Base-by-base conservation (phyloP, 1,139 yeast species). In the Candida albicans region DNA sequence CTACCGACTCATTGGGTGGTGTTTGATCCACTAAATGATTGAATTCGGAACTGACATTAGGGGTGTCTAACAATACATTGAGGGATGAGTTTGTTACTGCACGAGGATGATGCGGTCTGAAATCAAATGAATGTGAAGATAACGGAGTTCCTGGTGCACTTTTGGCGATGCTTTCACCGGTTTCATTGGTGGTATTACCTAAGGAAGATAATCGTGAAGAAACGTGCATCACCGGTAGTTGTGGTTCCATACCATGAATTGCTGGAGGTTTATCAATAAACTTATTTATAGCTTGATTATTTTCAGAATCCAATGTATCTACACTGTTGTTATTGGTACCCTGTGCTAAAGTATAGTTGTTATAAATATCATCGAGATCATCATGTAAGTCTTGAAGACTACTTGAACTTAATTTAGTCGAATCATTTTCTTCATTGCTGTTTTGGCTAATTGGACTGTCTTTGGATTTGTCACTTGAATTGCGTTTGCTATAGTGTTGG, bases 321-420 rank as follows among this genome's bases (percentile, higher is more conserved):
- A 54, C 53, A 35, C 70, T 64, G 14, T 46, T 53, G 42, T 40
- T 39, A 51, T 51, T 44, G 46, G 24, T 12, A n/a, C 22, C 46
- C 41, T 39, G 48, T 40, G 13, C 43, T 39, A 25, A 53, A 51
- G 54, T 69, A 65, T 39, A 58, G 55, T 47, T 64, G 13, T 38
- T 57, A 54, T 70, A 72, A 32, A 72, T 70, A 39, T 55, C 55
- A 47, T 68, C 67, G 40, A 72, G 52, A 45, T 71, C 74, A 37
- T 57, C 56, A 42, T 61, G 56, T 46, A 67, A 54, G 39, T 67
- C 67, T 41, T 48, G 60, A 13, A 61, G 51, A 40, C 54, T 51
- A n/a, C 58, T 29, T 9, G 44, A 37, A 34, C 24, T 37, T 39
- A 36, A n/a, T 11, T 37, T 14, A 6, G 22, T 30, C 8, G 31